These are phyloP conservation scores for Physcomitrellopsis africana DNA, from an alignment of 225 moss, liverwort and hornwort genomes.

Conservation along the genomic window DNA sequence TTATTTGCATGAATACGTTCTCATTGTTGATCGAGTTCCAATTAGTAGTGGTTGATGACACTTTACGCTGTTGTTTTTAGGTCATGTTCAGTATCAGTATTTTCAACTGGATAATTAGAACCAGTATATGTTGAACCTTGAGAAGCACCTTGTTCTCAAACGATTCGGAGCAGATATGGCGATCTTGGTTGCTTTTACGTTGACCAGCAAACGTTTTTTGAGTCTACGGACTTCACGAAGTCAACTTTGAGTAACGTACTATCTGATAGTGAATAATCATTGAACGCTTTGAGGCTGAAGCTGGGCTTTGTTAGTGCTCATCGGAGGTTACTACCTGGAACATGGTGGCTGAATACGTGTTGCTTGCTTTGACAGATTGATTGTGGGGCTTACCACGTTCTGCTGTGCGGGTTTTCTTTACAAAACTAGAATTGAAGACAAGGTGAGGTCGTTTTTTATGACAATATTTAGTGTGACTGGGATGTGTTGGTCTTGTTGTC, in stretches of 20 bases:
- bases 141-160: not conserved
- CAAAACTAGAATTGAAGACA: slow-evolving; percentile 82
- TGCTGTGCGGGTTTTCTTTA: slow-evolving; percentile 93
- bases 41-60: slow-evolving; percentile 15
- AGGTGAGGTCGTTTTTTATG: slow-evolving; percentile 53
- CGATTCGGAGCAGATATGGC: slow-evolving; percentile 11
- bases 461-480: slow-evolving; percentile 3
- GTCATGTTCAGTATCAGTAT: not conserved
- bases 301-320: not conserved
- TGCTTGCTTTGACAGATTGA: slow-evolving; percentile 57
- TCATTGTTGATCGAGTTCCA: not conserved
- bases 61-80: slow-evolving; percentile 1
- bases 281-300: slow-evolving; percentile 21
- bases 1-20: not conserved
- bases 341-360: slow-evolving; percentile 25
- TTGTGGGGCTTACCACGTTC: slow-evolving; percentile 66
- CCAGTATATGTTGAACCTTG: not conserved
- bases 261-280: not conserved
- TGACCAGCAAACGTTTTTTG: not conserved
- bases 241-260: slow-evolving; percentile 14
- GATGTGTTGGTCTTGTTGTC: slow-evolving; percentile 1
- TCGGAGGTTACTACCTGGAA: slow-evolving; percentile 17
- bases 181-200: slow-evolving; percentile 12
- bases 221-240: slow-evolving; percentile 2
- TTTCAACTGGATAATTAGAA: not conserved